Evolutionary conservation across 768 basidiomycete species (phyloP), one percentile per base, ranked within the genome.

Genomic region (Leucocoprinus birnbaumii): DNA sequence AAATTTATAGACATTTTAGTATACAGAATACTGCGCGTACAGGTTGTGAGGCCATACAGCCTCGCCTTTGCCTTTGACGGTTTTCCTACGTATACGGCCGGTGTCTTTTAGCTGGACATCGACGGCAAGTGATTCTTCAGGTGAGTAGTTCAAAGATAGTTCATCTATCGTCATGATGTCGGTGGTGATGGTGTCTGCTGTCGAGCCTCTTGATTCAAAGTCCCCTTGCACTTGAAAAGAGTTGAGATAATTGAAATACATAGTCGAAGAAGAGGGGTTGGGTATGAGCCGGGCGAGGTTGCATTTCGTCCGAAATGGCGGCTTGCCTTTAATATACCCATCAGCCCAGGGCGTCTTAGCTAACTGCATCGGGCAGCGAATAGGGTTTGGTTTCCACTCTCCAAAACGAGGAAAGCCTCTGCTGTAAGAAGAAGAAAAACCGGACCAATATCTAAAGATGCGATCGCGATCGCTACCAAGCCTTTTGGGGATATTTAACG

Each of bases 11-110:
- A 47, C 25, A 14, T 50, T 55, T 26, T 22, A 49, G n/a, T 44
- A 37, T 42, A 59, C 43, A n/a, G 3, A 27, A 27, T 3, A 21
- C n/a, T n/a, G 13, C 10, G 62, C 68, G 61, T 55, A 71, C 68
- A 90, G 76, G 55, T 82, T 76, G 11, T 85, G 86, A 46, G 88
- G 88, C 88, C 88, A 90, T 10, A 90, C 87, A 7, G 84, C 80
- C 63, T 89, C 87, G 22, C 81, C 80, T 56, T 63, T 66, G 44
- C 86, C 87, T 67, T 80, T 83, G n/a, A 86, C 69, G 0, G 85
- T 87, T 66, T 88, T 87, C 84, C 85, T 89, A 61, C 78, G 84
- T 66, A 86, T 84, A 57, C 88, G 79, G 41, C 80, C 79, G 53
- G 76, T 81, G 50, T 84, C 79, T 57, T 85, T 80, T 50, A 80